Evolutionary conservation across 441 rosid species (phyloP).

Genomic region (Adansonia grandidieri): DNA sequence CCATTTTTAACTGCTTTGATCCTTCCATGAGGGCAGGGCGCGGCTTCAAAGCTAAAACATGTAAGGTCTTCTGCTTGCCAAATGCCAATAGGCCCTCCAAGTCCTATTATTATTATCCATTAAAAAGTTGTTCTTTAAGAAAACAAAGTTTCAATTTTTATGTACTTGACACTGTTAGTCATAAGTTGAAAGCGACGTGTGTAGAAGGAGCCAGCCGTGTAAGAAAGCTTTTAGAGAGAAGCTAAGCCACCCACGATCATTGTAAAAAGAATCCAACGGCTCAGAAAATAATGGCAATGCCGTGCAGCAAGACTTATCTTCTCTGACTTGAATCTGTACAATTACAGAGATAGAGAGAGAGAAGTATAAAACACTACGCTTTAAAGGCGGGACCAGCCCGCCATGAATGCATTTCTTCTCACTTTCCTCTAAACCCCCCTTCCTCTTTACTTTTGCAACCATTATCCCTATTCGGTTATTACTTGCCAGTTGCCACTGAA

Average conservation of each 20-base stretch:
- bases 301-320: slow-evolving; percentile 28
- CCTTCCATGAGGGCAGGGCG: background rate
- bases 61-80: background rate
- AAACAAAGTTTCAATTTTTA: background rate
- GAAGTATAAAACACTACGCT: slow-evolving; percentile 20
- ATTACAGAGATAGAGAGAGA: background rate
- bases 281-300: slow-evolving; percentile 29
- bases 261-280: slow-evolving; percentile 36
- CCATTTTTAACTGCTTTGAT: background rate
- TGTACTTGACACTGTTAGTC: background rate
- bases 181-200: background rate
- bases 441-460: background rate
- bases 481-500: slow-evolving; percentile 14
- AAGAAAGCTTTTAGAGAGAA: background rate
- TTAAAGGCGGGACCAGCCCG: slow-evolving; percentile 45
- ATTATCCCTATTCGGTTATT: background rate
- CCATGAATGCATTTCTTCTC: slow-evolving; percentile 50
- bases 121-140: background rate
- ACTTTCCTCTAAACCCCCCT: slow-evolving; percentile 21
- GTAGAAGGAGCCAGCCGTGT: background rate
- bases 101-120: background rate
- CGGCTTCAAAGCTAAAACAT: background rate
- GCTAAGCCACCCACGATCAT: slow-evolving; percentile 14
- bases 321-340: slow-evolving; percentile 24
- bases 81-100: background rate